phyloP scores from a whole-genome alignment of 768 basidiomycete species.

The Suillus plorans region DNA sequence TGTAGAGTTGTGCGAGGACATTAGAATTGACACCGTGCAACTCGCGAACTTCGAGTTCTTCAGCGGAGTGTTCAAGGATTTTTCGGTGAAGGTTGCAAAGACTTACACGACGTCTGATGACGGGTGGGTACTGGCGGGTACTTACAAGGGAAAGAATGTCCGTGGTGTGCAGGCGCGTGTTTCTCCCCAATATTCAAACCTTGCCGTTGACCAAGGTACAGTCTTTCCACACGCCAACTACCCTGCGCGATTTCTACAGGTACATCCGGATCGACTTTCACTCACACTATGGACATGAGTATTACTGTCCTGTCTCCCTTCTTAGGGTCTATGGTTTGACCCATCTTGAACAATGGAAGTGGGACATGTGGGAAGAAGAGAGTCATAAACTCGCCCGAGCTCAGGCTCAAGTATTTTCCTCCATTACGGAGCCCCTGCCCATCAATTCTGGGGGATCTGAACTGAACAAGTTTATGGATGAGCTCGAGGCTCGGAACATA shows the following conservation, averaged over 20 bases:
- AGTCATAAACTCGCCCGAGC: constrained; percentile 43
- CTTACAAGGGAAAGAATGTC: constrained; percentile 83
- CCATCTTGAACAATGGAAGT: constrained; percentile 95
- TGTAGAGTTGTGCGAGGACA: constrained; percentile 96
- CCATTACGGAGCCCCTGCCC: neutral
- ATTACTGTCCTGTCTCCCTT: constrained; percentile 92
- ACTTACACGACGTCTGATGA: constrained; percentile 62
- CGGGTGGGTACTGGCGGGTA: constrained; percentile 74
- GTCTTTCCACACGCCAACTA: constrained; percentile 77
- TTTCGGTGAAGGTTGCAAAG: constrained; percentile 84
- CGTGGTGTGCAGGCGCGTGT: constrained; percentile 82
- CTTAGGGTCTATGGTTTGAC: constrained; percentile 94
- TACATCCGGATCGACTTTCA: constrained; percentile 94
- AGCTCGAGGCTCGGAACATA: neutral
- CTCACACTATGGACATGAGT: constrained; percentile 92
- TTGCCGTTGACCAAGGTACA: constrained; percentile 23
- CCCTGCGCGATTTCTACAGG: constrained; percentile 83
- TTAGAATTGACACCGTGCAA: constrained; percentile 94
- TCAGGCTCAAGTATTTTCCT: neutral
- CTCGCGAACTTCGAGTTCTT: constrained; percentile 98
- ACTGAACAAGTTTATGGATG: constrained; percentile 5
- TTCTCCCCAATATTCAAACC: constrained; percentile 1
- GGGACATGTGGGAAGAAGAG: constrained; percentile 81
- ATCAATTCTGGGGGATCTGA: neutral
- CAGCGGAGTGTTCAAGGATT: constrained; percentile 92